Evolutionary conservation across 257 asterid species (phyloP).

Genomic region (Solanum ossicruentum): DNA sequence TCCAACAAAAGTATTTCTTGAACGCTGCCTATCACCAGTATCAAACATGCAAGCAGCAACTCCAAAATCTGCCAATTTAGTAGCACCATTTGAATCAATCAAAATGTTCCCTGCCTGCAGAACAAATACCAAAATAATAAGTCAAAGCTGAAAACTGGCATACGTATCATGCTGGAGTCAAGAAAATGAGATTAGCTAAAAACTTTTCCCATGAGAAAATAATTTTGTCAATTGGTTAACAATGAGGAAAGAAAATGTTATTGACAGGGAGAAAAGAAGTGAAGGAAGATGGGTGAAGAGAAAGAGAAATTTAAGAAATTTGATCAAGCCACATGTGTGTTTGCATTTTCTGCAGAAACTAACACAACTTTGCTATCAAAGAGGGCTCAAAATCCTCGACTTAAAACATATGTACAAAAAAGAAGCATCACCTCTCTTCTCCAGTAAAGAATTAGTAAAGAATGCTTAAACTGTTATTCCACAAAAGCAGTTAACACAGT

Average conservation of each 20-base stretch:
- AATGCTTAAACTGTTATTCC: background rate
- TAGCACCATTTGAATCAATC: constrained; percentile 65
- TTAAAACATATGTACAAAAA: background rate
- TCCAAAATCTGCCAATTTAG: constrained; percentile 96
- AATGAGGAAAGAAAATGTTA: background rate
- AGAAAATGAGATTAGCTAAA: background rate
- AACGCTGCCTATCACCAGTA: constrained; percentile 92
- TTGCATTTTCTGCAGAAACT: background rate
- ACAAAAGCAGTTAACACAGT: background rate
- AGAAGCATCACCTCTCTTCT: background rate
- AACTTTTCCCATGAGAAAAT: background rate
- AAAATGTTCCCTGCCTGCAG: constrained; percentile 95
- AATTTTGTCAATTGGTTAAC: background rate
- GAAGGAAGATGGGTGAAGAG: background rate
- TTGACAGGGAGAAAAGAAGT: background rate
- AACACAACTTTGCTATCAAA: background rate
- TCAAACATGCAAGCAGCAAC: constrained; percentile 98
- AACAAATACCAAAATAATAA: background rate
- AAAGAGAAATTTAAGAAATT: background rate
- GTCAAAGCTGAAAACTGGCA: background rate
- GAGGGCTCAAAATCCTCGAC: background rate
- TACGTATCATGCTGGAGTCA: background rate
- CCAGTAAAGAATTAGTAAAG: background rate
- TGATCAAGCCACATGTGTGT: background rate
- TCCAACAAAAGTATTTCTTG: constrained; percentile 98